Base-by-base conservation (phyloP, 257 asterid genomes). In the Cynanchum wilfordii region DNA sequence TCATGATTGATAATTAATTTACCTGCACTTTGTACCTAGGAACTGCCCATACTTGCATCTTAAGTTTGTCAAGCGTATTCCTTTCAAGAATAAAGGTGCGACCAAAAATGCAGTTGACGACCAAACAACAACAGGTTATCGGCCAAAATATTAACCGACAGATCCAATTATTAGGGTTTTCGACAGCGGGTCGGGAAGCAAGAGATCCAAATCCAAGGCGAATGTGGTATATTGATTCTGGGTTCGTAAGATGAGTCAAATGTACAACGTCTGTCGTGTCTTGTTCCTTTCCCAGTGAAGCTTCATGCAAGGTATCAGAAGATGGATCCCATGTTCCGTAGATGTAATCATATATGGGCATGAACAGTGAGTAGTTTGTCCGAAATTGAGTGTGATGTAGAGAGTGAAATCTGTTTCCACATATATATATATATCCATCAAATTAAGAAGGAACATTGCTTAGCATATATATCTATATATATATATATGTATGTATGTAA, bases 311-410 rank as follows among this genome's bases (percentile, higher is more conserved):
- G 3, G 79, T 47, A 3, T 77, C 84, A 15, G 73, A 7, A 1
- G 80, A 62, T 59, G 68, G 74, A 63, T 79, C 84, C 69, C 62
- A 45, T 0, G 84, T 82, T 27, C 80, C 79, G 20, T 82, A 82
- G 45, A 74, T 22, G 54, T 79, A 79, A 65, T 82, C 82, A 33
- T 82, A 82, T 67, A 82, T 66, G 36, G 86, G 86, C 86, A 82
- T 79, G 69, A 77, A 82, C 24, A 79, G 76, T 7, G 80, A 79
- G 60, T 82, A 82, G 62, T 82, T 79, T 25, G 84, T 74, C 36
- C 86, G 68, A 58, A 82, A 79, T 49, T 79, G 86, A 29, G 86
- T 82, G 76, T 82, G 86, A 56, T 82, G 82, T 59, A 79, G 47
- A 1, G 84, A 79, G 50, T 82, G 86, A 33, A 11, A 79, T 75